These are phyloP conservation scores for Aaosphaeria pasadenensis DNA, from an alignment of 2,329 filamentous ascomycete genomes.

Conservation along the genomic window DNA sequence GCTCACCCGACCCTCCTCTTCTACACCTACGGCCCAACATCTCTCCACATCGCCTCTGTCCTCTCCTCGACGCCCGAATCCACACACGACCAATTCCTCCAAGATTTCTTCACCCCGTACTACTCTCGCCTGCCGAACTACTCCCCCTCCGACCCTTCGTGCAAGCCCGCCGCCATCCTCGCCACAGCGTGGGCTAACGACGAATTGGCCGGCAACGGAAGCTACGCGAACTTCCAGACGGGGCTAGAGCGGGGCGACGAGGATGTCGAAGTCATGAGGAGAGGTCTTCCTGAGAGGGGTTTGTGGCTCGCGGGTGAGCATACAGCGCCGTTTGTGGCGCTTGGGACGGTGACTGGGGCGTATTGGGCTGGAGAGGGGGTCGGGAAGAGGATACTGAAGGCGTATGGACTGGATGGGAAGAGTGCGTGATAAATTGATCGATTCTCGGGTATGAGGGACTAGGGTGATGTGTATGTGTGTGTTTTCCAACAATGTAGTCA, in stretches of 20 bases:
- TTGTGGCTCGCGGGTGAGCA: conserved; percentile 90
- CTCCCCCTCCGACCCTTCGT: conserved; percentile 50
- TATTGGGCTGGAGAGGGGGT: conserved; percentile 88
- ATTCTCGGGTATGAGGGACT: too few relatives aligned
- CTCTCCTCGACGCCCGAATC: conserved; percentile 41
- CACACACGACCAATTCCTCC: conserved; percentile 40
- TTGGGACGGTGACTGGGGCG: conserved; percentile 86
- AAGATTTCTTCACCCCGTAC: conserved; percentile 73
- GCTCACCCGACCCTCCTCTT: conserved; percentile 83
- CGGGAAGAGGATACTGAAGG: conserved; percentile 60
- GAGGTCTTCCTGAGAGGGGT: conserved; percentile 58
- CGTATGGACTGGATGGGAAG: conserved; percentile 41
- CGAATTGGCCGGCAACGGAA: conserved; percentile 75
- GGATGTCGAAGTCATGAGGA: conserved; percentile 63
- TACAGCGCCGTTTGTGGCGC: conserved; percentile 81
- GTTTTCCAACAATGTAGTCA: too few relatives aligned
- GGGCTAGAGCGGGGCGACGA: conserved; percentile 67
- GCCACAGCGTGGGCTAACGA: conserved; percentile 78
- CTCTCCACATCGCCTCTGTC: conserved; percentile 25
- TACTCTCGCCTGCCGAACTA: conserved; percentile 73
- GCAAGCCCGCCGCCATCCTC: conserved; percentile 61
- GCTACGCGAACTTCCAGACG: conserved; percentile 81
- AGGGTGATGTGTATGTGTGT: too few relatives aligned
- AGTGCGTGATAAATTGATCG: background rate
- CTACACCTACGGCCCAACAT: conserved; percentile 64